These are phyloP conservation scores for Neurospora pannonica DNA, from an alignment of 495 filamentous ascomycete genomes.

Conservation along the genomic window DNA sequence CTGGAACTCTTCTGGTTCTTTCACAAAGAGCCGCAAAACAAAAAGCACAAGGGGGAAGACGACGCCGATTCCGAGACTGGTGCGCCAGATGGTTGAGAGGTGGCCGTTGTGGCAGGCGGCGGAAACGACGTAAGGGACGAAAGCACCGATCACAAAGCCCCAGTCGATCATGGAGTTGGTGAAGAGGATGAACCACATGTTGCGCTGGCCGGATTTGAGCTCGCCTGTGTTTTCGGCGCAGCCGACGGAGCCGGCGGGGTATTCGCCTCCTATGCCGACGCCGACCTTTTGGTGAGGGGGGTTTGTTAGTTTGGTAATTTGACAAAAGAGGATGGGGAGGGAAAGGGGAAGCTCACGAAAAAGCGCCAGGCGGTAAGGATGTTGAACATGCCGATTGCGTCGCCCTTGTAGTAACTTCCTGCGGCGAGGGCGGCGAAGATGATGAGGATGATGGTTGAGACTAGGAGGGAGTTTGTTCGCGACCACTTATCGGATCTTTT, in stretches of 20 bases:
- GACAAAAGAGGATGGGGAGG: conserved; percentile 14
- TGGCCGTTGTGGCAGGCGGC: conserved; percentile 60
- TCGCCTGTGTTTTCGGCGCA: conserved; percentile 78
- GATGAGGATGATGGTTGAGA: conserved; percentile 73
- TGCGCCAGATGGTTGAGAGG: conserved; percentile 64
- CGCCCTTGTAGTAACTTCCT: conserved; percentile 62
- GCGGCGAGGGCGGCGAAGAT: conserved; percentile 72
- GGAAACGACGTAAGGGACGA: conserved; percentile 63
- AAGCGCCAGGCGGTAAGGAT: conserved; percentile 82
- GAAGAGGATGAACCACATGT: conserved; percentile 88
- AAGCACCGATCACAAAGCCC: conserved; percentile 66
- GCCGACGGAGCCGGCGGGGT: conserved; percentile 80
- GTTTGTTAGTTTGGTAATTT: conserved; percentile 1
- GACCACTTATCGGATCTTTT: conserved; percentile 64
- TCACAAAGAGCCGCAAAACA: conserved; percentile 61
- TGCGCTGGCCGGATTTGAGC: conserved; percentile 66
- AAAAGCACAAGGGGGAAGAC: conserved; percentile 70
- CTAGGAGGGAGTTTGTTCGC: conserved; percentile 68
- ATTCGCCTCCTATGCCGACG: conserved; percentile 62
- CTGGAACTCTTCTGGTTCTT: conserved; percentile 78
- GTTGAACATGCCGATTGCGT: conserved; percentile 61
- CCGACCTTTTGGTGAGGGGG: conserved; percentile 25
- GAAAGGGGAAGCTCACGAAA: conserved; percentile 55
- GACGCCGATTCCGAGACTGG: conserved; percentile 67
- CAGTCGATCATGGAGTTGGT: conserved; percentile 84